Conservation (phyloP, 139 green algal genomes). For the Chlorella ohadii region DNA sequence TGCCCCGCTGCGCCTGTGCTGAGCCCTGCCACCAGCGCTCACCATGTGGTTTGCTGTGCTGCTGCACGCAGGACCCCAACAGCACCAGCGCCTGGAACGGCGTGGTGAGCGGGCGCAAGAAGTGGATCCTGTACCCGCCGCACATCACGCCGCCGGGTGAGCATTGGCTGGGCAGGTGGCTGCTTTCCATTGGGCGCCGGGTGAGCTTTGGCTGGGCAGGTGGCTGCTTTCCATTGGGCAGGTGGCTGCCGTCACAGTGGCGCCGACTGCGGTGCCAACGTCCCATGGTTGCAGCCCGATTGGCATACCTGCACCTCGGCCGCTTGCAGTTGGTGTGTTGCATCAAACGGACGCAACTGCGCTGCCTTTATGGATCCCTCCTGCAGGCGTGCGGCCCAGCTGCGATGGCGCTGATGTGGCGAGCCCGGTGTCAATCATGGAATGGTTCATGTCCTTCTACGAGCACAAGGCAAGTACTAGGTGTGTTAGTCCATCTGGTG, state of each 20-base stretch:
- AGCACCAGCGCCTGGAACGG: constrained; percentile 95
- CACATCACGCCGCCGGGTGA: constrained; percentile 73
- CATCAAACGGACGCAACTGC: no score
- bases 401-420: constrained; percentile 91
- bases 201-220: no score
- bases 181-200: background rate
- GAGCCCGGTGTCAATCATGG: constrained; percentile 85
- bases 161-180: background rate
- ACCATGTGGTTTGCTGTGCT: no score
- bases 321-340: no score
- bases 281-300: no score
- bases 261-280: no score
- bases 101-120: constrained; percentile 88
- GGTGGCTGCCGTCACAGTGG: no score
- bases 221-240: no score
- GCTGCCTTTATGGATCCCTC: background rate
- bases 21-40: no score
- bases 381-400: constrained; percentile 85
- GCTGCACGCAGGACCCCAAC: constrained; percentile 86
- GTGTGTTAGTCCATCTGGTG: no score
- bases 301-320: no score
- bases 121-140: constrained; percentile 86
- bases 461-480: constrained; percentile 44
- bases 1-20: no score
- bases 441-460: constrained; percentile 96